Evolutionary conservation across 306 rosid species (phyloP).

Genomic region (Oxytropis ochrocephala): DNA sequence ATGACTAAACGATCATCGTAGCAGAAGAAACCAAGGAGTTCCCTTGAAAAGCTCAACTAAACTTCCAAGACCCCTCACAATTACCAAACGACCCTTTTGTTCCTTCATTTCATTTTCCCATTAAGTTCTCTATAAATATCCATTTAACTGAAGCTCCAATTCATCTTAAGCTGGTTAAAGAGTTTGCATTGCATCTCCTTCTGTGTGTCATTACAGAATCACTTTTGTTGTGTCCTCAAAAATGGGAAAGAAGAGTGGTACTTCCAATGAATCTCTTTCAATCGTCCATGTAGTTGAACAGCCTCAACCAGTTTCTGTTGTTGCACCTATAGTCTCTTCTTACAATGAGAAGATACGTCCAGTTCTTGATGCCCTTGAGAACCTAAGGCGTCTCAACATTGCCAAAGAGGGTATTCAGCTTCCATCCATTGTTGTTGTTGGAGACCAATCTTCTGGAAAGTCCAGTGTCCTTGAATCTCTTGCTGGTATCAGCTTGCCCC

Average conservation of each 20-base stretch:
- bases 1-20: too few species aligned
- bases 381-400: constrained; percentile 27
- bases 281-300: background rate
- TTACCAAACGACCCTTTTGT: background rate
- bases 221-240: background rate
- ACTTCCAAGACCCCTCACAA: background rate
- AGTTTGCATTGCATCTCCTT: background rate
- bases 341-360: constrained; percentile 38
- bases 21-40: too few species aligned
- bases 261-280: background rate
- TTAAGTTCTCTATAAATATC: background rate
- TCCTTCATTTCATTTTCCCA: background rate
- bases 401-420: constrained; percentile 42
- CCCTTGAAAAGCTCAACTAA: background rate
- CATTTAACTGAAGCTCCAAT: background rate
- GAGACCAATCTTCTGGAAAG: constrained; percentile 36
- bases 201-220: too few species aligned
- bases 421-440: constrained; percentile 45
- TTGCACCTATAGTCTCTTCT: constrained; percentile 19
- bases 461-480: constrained; percentile 45
- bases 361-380: constrained; percentile 35
- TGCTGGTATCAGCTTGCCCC: constrained; percentile 43
- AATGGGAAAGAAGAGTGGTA: background rate
- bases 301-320: background rate
- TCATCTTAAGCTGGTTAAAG: background rate